phyloP scores from a whole-genome alignment of 2,329 filamentous ascomycete genomes.

The Chrysoporthe austroafricana region DNA sequence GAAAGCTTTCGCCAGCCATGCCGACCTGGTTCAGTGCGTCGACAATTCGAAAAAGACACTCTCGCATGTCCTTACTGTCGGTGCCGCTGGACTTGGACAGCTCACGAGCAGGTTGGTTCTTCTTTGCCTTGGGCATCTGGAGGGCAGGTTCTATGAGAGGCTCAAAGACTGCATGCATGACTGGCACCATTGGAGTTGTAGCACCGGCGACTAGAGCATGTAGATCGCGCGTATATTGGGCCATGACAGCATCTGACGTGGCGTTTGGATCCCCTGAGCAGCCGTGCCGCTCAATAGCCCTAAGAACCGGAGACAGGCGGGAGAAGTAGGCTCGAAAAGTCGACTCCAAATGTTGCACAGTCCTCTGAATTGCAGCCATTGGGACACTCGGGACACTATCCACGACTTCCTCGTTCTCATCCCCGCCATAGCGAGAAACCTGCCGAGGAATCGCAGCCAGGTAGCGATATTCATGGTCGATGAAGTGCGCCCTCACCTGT shows the following conservation, averaged over 20 bases:
- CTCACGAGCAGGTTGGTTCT: conserved; percentile 1
- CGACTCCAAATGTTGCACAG: conserved; percentile 61
- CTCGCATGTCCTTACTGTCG: conserved; percentile 45
- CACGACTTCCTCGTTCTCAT: conserved; percentile 36
- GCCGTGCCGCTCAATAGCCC: conserved; percentile 45
- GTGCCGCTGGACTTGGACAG: neutral
- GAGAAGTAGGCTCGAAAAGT: conserved; percentile 62
- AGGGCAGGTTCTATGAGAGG: conserved; percentile 57
- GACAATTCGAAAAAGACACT: conserved; percentile 59
- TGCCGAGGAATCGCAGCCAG: conserved; percentile 48
- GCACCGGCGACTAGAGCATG: conserved; percentile 69
- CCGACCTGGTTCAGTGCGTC: conserved; percentile 67
- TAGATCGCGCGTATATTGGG: conserved; percentile 61
- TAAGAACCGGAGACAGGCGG: conserved; percentile 55
- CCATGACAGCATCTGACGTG: conserved; percentile 44
- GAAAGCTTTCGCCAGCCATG: conserved; percentile 69
- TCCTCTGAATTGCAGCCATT: conserved; percentile 51
- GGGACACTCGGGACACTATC: conserved; percentile 50
- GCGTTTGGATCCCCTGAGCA: conserved; percentile 38
- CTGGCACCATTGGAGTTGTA: conserved; percentile 56
- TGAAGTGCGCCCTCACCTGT: conserved; percentile 64
- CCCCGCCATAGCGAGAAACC: neutral
- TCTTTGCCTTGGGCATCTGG: conserved; percentile 34
- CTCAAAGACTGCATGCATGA: conserved; percentile 58
- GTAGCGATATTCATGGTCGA: conserved; percentile 61